Conservation (phyloP, 2,329 filamentous ascomycete species). For the Pseudopithomyces maydicus region DNA sequence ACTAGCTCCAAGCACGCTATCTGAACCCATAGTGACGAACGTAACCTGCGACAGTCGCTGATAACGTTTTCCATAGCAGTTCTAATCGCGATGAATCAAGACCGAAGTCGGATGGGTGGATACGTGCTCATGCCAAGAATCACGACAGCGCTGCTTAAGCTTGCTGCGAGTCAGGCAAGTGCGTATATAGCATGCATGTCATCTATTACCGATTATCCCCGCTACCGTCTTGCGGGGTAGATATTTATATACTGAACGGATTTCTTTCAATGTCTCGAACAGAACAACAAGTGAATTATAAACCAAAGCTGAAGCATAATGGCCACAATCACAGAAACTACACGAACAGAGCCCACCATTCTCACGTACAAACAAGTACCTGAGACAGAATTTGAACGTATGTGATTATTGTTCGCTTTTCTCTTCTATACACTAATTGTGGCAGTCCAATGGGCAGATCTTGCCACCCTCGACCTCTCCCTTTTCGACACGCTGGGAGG, state of each 20-base stretch:
- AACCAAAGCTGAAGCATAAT: not conserved
- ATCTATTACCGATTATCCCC: not conserved
- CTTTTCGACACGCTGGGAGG: constrained; percentile 5
- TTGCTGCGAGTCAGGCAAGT: not conserved
- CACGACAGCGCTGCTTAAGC: constrained; percentile 6
- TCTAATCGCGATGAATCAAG: constrained; percentile 3
- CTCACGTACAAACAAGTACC: constrained; percentile 11
- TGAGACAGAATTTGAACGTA: constrained; percentile 11
- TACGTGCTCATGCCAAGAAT: constrained; percentile 21
- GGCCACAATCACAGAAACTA: constrained; percentile 8
- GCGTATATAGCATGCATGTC: not conserved
- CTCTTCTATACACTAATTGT: not conserved
- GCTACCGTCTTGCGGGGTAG: not conserved
- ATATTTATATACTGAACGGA: not conserved
- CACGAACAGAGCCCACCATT: constrained; percentile 1
- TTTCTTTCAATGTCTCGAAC: not conserved
- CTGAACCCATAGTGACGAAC: constrained; percentile 14
- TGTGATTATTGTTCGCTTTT: not conserved
- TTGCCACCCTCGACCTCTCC: constrained; percentile 11
- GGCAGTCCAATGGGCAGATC: constrained; percentile 14
- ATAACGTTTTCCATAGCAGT: not conserved
- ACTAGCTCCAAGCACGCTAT: constrained; percentile 16
- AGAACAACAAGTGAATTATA: too few relatives aligned
- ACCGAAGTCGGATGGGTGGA: constrained; percentile 5
- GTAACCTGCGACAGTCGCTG: not conserved